Conservation (phyloP, 352 stramenopile genomes). For the Blastocystis sp. region DNA sequence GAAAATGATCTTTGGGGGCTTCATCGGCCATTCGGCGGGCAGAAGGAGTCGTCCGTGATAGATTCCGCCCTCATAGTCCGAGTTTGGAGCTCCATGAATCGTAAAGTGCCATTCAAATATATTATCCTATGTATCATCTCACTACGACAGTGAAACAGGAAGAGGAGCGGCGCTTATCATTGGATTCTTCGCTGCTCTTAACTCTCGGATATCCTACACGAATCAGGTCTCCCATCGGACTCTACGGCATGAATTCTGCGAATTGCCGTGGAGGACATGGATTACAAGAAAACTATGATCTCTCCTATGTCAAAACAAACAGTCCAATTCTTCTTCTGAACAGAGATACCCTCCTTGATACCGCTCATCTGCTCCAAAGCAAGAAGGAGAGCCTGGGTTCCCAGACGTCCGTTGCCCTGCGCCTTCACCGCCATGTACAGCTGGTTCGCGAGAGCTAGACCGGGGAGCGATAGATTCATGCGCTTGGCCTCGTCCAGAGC, state of each 20-base stretch:
- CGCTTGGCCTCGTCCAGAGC: conserved; percentile 72
- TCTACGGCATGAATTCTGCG: conserved; percentile 30
- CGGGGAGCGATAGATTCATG: conserved; percentile 74
- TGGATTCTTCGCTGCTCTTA: conserved; percentile 38
- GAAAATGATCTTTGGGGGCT: conserved; percentile 56
- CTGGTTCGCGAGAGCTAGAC: conserved; percentile 72
- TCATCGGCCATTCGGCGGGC: conserved; percentile 59
- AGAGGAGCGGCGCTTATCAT: conserved; percentile 25
- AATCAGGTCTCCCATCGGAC: neutral
- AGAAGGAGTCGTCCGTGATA: conserved; percentile 61
- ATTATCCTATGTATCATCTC: conserved; percentile 56
- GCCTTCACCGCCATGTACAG: conserved; percentile 74
- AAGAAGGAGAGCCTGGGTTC: conserved; percentile 73
- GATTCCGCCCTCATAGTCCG: conserved; percentile 60
- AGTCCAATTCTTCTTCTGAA: neutral
- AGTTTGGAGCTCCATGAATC: conserved; percentile 59
- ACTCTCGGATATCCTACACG: conserved; percentile 41
- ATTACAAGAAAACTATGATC: neutral
- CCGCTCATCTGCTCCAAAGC: conserved; percentile 75
- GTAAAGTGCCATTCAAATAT: conserved; percentile 63
- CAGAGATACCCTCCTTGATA: conserved; percentile 57
- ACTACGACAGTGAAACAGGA: neutral
- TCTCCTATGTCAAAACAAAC: neutral
- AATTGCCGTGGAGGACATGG: conserved; percentile 32
- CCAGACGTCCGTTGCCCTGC: conserved; percentile 68